Evolutionary conservation across 495 filamentous ascomycete species (phyloP).

Genomic region (Talaromyces thailandensis): DNA sequence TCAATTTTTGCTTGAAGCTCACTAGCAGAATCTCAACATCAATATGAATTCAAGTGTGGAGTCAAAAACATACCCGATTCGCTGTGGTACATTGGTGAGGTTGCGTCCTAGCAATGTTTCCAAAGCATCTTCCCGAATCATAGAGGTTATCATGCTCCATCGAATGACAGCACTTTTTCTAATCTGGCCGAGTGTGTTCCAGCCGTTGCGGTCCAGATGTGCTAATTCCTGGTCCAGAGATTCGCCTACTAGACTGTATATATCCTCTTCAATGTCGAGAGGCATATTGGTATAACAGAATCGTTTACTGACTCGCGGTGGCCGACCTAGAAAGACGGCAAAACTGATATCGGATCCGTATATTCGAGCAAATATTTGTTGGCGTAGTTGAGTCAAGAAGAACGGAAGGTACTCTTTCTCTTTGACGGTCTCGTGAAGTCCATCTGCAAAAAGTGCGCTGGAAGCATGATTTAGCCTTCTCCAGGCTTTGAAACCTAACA

Average conservation of each 20-base stretch:
- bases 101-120: conserved; percentile 5
- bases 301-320: conserved; percentile 31
- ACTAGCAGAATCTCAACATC: neutral
- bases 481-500: conserved; percentile 33
- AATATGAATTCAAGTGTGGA: neutral
- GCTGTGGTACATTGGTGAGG: conserved; percentile 5
- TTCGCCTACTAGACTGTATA: conserved; percentile 1
- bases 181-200: conserved; percentile 8
- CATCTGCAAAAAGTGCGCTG: conserved; percentile 33
- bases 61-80: neutral
- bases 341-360: conserved; percentile 39
- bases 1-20: conserved; percentile 4
- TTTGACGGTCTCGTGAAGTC: conserved; percentile 33
- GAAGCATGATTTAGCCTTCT: conserved; percentile 32
- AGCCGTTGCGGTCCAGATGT: conserved; percentile 4
- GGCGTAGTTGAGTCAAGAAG: conserved; percentile 29
- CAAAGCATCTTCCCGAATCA: conserved; percentile 6
- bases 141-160: conserved; percentile 7
- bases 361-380: conserved; percentile 28
- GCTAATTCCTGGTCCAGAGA: conserved; percentile 5
- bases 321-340: conserved; percentile 34
- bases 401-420: conserved; percentile 16
- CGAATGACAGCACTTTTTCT: conserved; percentile 6
- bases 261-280: conserved; percentile 5
- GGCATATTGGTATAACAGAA: conserved; percentile 19